Base-by-base conservation (phyloP, 129 eudicot genomes). In the Solidago caesia region DNA sequence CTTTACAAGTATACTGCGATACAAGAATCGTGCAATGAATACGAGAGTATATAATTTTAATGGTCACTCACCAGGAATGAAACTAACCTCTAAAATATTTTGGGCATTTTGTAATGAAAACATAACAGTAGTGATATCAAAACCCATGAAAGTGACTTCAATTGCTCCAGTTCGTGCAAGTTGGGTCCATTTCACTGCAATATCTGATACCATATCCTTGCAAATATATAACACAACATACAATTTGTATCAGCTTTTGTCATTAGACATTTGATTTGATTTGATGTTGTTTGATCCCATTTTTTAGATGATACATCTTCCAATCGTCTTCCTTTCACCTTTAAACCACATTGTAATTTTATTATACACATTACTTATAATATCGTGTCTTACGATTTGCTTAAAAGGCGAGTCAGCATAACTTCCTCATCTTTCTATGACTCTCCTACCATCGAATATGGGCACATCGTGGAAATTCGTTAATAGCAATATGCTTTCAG, bases 111-210 rank as follows among this genome's bases (percentile, higher is more conserved):
- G 85, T 88, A 91, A 74, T 46, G 87, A 80, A 87, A 95, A 87
- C 99, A 91, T 95, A 12, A 95, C 82, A 42, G 99, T 95, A 69
- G 82, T 79, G 42, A 87, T 14, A 85, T 95, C 99, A 74, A 89
- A 80, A 7, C 88, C 96, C 84, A 82, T 81, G 80, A 95, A 95
- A 80, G 78, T 85, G 44, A 78, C 86, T 69, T 84, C 92, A 62
- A 90, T 67, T 15, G 89, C 85, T 75, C 97, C 99, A 5, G 96
- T 87, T 84, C 89, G 85, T 76, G 92, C 80, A 73, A 95, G 66
- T 55, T 89, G 77, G 47, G 90, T 84, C 99, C 97, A 95, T 83
- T 84, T 89, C 87, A 42, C 83, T 43, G 97, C 97, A 56, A 84
- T 79, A 58, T 87, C 81, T 29, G 92, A 80, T 39, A 91, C 87